Evolutionary conservation across 306 rosid genomes (phyloP), one percentile per base, ranked within the genome.

Genomic region (Vigna angularis): DNA sequence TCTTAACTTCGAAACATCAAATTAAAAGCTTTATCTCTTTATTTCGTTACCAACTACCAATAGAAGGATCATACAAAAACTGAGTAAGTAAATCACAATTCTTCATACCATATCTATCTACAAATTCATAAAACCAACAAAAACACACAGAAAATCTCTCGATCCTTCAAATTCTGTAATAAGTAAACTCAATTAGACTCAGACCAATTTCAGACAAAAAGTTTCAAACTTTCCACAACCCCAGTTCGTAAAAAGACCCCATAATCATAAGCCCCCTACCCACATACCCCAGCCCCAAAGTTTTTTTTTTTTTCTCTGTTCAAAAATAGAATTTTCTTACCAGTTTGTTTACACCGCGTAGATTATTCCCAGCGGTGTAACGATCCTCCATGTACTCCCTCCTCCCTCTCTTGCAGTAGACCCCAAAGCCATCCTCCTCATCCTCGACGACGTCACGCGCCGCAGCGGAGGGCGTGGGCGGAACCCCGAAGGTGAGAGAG

Each of bases 371-470:
- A 12, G 93, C 98, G 1, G 96, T 81, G 79, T 85, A 95, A 1
- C 99, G 93, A 83, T 95, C 99, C 79, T 95, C 99, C 96, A 95
- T 85, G 67, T 91, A 79, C 59, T 89, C 93, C 82, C 99, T 88
- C 83, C 97, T 90, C 13, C 99, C 99, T 74, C 97, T 88, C 75
- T 95, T 95, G 73, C 98, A 93, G 47, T 81, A 93, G 12, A 93
- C 97, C 56, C 95, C 83, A 57, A 76, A 86, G 7, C 88, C 98
- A 47, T 85, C 87, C 1, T 83, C 90, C 7, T 85, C 93, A 0
- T 45, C 88, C 87, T 91, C 99, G 11, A 89, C 77, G 2, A 34
- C 79, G 40, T 95, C 99, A 67, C 89, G 81, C 53, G 81, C 79
- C 61, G 72, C 78, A 72, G 81, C n/a, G 0, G 85, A 90, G 28